Evolutionary conservation across 2,329 filamentous ascomycete species (phyloP), one percentile per base, ranked within the genome.

Genomic region (Colletotrichum incanum): DNA sequence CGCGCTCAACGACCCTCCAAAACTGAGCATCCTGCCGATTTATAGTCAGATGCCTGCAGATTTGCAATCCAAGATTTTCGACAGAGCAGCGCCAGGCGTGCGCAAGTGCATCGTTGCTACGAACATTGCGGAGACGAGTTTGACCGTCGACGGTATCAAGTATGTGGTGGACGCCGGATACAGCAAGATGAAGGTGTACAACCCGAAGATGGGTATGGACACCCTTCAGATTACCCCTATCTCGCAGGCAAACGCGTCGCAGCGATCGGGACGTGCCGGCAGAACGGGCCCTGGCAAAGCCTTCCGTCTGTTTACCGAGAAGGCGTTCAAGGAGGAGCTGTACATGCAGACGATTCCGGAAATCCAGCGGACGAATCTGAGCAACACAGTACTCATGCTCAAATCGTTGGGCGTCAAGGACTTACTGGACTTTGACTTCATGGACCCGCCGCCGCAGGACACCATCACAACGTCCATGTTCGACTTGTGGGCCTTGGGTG

Each of bases 11-110:
- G 95, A 99, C 77, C 96, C 96, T 0, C 95, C 96, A 1, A 96
- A 98, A 79, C 90, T 99, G 71, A 96, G 94, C 79, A 97, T 99
- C 66, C 84, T 99, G 37, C 97, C 97, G 0, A 98, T 99, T 67
- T 99, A 99, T 89, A 98, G 95, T 87, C 96, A 99, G 82, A 98
- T 99, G 96, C 97, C 96, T 2, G 96, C 96, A 43, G 97, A 99
- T 81, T 86, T 99, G 45, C 97, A 99, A 82, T 94, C 96, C 72
- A 98, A 97, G 83, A 99, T 99, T 75, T 99, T 99, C 77, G 96
- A 99, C 79, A 91, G 92, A 75, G 96, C 97, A 2, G 87, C 94
- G 2, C 93, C 95, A 0, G 96, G 96, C 1, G 95, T 98, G 5
- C 92, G 96, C 71, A 99, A 99, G 80, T 97, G 98, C 77, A 98